A percentile compares a stretch with the other conserved stretches of the same genome.
These are phyloP conservation scores for Zasmidium angulare DNA, from an alignment of 2,329 filamentous ascomycete genomes.

Conservation along the genomic window DNA sequence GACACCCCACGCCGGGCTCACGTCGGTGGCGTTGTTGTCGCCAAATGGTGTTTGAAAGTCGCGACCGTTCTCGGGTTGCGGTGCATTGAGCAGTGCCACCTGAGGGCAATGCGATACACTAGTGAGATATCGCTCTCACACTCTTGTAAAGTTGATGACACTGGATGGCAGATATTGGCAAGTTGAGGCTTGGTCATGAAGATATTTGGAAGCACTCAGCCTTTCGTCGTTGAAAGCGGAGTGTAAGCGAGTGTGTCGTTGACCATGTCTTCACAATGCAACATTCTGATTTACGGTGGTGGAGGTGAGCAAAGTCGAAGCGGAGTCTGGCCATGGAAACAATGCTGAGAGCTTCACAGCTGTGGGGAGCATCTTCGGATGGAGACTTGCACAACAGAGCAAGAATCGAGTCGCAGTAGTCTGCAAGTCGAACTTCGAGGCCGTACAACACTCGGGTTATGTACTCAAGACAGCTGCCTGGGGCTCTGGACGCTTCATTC, in stretches of 20 bases:
- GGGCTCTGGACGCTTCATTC: constrained; percentile 24
- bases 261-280: constrained; percentile 6
- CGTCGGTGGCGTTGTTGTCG: not conserved
- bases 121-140: not conserved
- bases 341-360: constrained; percentile 7
- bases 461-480: constrained; percentile 22
- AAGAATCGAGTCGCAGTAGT: constrained; percentile 23
- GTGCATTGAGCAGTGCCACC: not conserved
- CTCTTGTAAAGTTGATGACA: not conserved
- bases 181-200: too few relatives aligned
- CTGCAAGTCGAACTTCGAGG: constrained; percentile 26
- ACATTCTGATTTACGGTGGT: constrained; percentile 19
- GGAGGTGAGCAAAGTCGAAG: constrained; percentile 12
- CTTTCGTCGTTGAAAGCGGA: not conserved
- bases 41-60: not conserved
- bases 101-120: not conserved
- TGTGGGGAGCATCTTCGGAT: constrained; percentile 26
- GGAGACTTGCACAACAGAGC: constrained; percentile 26
- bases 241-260: not conserved
- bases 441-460: constrained; percentile 18
- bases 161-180: not conserved
- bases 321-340: not conserved
- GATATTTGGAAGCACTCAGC: not conserved
- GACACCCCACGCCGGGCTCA: not conserved
- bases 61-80: not conserved